phyloP scores from a whole-genome alignment of 768 basidiomycete species.

The Pulveroboletus sp. region DNA sequence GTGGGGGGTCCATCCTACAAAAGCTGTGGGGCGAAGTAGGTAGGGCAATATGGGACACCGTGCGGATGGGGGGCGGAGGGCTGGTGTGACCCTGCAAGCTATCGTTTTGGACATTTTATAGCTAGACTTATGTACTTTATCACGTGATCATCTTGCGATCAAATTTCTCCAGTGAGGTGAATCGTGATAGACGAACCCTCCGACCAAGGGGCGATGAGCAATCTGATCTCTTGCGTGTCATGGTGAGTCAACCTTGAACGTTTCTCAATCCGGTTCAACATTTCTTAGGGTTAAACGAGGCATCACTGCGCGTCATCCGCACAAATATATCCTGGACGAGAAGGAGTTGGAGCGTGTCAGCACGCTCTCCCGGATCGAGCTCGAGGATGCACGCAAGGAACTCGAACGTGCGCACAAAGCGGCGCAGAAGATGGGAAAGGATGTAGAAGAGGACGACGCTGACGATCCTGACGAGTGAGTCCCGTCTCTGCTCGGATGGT shows the following conservation, averaged over 20 bases:
- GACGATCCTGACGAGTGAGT: constrained; percentile 76
- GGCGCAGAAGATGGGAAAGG: constrained; percentile 64
- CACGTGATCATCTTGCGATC: constrained; percentile 16
- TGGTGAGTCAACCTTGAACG: constrained; percentile 36
- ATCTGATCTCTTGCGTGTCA: constrained; percentile 67
- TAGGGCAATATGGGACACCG: constrained; percentile 57
- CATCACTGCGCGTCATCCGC: constrained; percentile 66
- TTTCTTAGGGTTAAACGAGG: constrained; percentile 72
- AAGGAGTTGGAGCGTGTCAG: constrained; percentile 87
- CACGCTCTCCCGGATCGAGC: constrained; percentile 77
- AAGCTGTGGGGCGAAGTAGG: constrained; percentile 50
- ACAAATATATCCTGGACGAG: constrained; percentile 88
- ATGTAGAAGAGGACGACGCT: constrained; percentile 61
- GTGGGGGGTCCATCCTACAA: constrained; percentile 34
- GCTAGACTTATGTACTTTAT: not conserved
- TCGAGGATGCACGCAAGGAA: constrained; percentile 86
- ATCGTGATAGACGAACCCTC: not conserved
- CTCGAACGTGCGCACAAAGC: constrained; percentile 78
- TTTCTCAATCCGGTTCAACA: not conserved
- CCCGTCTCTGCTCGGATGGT: constrained; percentile 5
- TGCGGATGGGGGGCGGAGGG: constrained; percentile 74
- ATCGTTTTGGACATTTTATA: constrained; percentile 3
- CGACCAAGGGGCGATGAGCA: constrained; percentile 48
- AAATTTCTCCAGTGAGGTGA: constrained; percentile 3
- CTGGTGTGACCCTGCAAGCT: constrained; percentile 45